Percentiles rank a stretch among this genome's conserved stretches.
phyloP scores from a whole-genome alignment of 1,284 basidiomycete genomes.

The Melampsora americana region DNA sequence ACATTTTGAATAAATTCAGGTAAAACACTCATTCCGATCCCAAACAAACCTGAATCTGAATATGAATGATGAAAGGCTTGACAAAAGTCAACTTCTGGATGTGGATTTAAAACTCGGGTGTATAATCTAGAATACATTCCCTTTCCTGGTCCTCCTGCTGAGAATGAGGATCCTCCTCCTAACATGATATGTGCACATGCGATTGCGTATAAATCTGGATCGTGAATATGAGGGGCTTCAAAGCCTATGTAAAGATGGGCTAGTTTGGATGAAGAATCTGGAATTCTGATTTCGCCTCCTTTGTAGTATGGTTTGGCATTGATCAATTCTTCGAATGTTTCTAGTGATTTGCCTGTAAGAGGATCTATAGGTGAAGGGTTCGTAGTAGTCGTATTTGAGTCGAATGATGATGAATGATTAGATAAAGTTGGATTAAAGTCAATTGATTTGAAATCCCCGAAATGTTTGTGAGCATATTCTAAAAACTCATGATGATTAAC shows the following conservation, averaged over 20 bases:
- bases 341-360: constrained; percentile 13
- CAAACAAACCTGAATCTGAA: constrained; percentile 40
- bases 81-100: constrained; percentile 41
- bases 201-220: constrained; percentile 38
- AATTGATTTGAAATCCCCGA: constrained; percentile 27
- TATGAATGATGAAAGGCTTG: constrained; percentile 43
- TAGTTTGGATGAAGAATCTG: constrained; percentile 13
- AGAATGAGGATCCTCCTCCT: constrained; percentile 41
- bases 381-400: constrained; percentile 38
- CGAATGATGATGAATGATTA: neutral
- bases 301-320: constrained; percentile 24
- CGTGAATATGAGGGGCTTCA: constrained; percentile 27
- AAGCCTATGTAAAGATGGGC: constrained; percentile 40
- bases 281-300: constrained; percentile 35
- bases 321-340: constrained; percentile 38
- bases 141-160: constrained; percentile 42
- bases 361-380: constrained; percentile 15
- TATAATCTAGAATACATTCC: constrained; percentile 44
- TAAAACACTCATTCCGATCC: constrained; percentile 37
- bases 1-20: constrained; percentile 26
- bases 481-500: constrained; percentile 41
- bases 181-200: constrained; percentile 43
- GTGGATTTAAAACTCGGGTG: constrained; percentile 39
- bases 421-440: neutral
- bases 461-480: constrained; percentile 10